These are phyloP conservation scores for Neonothopanus nambi DNA, from an alignment of 1,284 basidiomycete genomes.

Conservation along the genomic window DNA sequence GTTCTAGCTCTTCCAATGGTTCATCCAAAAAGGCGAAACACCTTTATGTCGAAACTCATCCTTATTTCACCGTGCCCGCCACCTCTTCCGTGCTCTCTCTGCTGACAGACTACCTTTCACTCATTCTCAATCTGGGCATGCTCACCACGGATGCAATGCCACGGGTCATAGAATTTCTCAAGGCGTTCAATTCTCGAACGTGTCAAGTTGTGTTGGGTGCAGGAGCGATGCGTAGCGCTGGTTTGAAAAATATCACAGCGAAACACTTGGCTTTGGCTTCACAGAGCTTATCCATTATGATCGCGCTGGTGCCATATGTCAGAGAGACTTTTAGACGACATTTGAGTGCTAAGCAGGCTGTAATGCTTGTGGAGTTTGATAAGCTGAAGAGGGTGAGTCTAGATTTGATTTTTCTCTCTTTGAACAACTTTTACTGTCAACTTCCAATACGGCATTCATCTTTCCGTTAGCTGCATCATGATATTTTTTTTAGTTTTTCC, in stretches of 20 bases:
- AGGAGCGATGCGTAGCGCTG: constrained; percentile 96
- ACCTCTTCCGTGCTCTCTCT: constrained; percentile 79
- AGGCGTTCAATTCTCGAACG: constrained; percentile 96
- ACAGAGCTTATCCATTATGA: constrained; percentile 92
- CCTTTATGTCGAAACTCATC: constrained; percentile 80
- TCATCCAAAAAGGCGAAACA: constrained; percentile 56
- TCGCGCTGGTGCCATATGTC: constrained; percentile 94
- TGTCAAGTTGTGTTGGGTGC: constrained; percentile 98
- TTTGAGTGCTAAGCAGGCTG: constrained; percentile 88
- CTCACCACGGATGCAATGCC: constrained; percentile 94
- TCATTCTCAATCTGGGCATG: constrained; percentile 87
- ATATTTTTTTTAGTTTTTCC: too few species aligned
- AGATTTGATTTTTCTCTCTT: constrained; percentile 15
- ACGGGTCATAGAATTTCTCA: constrained; percentile 92
- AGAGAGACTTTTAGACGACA: constrained; percentile 93
- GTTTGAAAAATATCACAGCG: constrained; percentile 97
- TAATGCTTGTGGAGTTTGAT: constrained; percentile 98
- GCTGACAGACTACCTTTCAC: constrained; percentile 83
- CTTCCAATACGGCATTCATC: background rate
- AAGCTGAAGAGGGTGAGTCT: constrained; percentile 87
- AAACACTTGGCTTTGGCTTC: constrained; percentile 95
- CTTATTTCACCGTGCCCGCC: constrained; percentile 86
- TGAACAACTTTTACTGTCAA: constrained; percentile 3
- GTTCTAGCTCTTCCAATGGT: constrained; percentile 25
- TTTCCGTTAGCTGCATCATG: too few species aligned